These are phyloP conservation scores for Fragaria ananassa DNA, from an alignment of 306 rosid species.

Conservation along the genomic window DNA sequence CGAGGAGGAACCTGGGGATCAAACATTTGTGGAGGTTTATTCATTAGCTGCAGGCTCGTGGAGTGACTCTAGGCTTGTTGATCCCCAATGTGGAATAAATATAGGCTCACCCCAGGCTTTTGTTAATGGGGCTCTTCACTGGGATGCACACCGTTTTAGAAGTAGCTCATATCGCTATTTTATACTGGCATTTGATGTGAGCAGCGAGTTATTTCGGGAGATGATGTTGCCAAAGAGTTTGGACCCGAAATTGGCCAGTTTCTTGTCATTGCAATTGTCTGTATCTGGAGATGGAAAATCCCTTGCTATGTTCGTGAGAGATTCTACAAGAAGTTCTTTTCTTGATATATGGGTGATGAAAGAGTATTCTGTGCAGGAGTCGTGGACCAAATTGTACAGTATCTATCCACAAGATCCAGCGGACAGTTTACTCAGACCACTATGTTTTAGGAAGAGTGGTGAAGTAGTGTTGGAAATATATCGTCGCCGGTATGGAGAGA, in stretches of 20 bases:
- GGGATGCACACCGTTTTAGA: not conserved
- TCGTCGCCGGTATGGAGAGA: not conserved
- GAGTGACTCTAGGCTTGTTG: not conserved
- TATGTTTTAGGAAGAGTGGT: not conserved
- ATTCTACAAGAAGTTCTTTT: not conserved
- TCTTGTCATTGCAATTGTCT: not conserved
- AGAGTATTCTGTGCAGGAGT: not conserved
- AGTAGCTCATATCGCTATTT: not conserved
- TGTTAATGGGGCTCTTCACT: not conserved
- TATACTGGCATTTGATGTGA: not conserved
- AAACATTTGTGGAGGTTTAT: not conserved
- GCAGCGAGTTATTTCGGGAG: not conserved
- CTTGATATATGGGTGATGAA: not conserved
- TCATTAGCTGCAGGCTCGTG: not conserved
- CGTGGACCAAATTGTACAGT: not conserved
- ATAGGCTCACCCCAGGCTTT: not conserved
- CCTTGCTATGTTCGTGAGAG: not conserved
- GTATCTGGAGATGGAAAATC: not conserved
- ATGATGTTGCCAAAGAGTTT: not conserved
- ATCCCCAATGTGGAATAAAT: not conserved
- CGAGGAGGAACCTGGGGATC: not conserved
- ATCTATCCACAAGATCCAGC: not conserved
- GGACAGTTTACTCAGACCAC: not conserved
- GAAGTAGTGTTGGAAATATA: not conserved
- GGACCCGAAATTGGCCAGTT: not conserved